Evolutionary conservation across 805 yeast genomes (phyloP).

Genomic region (Ogataea nitratoaversa): DNA sequence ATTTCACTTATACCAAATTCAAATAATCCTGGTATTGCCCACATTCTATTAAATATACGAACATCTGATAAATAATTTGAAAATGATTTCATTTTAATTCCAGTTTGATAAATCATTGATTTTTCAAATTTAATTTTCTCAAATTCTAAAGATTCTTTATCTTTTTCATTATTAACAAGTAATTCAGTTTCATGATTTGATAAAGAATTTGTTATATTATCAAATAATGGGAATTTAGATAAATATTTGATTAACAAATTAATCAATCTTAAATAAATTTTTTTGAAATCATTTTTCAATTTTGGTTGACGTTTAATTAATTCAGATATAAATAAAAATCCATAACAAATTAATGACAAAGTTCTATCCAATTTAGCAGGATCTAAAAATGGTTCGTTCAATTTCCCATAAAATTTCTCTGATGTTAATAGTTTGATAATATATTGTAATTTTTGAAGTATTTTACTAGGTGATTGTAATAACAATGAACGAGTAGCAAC

Average conservation of each 20-base stretch:
- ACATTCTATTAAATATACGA: slow-evolving; percentile 34
- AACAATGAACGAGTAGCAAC: no score
- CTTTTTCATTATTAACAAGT: slow-evolving; percentile 2
- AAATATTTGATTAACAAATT: slow-evolving; percentile 2
- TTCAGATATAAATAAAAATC: slow-evolving; percentile 25
- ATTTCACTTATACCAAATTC: slow-evolving; percentile 21
- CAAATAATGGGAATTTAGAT: not conserved
- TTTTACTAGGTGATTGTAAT: not conserved
- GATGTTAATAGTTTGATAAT: slow-evolving; percentile 17
- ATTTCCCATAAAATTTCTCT: slow-evolving; percentile 25
- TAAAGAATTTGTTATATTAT: not conserved
- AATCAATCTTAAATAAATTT: slow-evolving; percentile 2
- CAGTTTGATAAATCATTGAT: not conserved
- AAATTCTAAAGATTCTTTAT: not conserved
- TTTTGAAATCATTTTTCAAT: slow-evolving; percentile 5
- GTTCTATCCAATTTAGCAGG: slow-evolving; percentile 27
- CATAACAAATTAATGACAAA: slow-evolving; percentile 32
- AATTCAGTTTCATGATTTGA: not conserved
- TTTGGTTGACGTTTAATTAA: slow-evolving; percentile 20
- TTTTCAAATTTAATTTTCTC: not conserved
- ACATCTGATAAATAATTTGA: slow-evolving; percentile 32
- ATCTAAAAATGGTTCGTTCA: slow-evolving; percentile 24
- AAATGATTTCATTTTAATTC: slow-evolving; percentile 20
- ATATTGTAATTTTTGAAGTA: slow-evolving; percentile 12
- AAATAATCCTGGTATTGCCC: slow-evolving; percentile 30